Percentiles rank a stretch among this genome's conserved stretches.
Evolutionary conservation across 768 basidiomycete genomes (phyloP).

Genomic region (Suillus spraguei): DNA sequence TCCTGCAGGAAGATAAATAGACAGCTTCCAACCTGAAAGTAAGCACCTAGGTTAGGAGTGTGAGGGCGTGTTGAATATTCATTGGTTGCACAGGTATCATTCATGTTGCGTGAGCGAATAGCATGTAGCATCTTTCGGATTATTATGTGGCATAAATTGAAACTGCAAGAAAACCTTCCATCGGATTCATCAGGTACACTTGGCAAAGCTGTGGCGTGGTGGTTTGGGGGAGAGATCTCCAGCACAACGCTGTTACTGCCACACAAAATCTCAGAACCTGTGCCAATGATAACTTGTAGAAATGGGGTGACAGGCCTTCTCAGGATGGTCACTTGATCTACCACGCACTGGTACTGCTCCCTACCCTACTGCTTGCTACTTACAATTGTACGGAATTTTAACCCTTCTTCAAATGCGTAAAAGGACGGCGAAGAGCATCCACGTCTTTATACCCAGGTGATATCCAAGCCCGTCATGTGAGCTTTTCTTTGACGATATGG

Average conservation of each 20-base stretch:
- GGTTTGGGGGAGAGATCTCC: background rate
- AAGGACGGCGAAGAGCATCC: background rate
- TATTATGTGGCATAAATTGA: background rate
- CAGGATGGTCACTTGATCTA: background rate
- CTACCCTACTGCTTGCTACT: background rate
- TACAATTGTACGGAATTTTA: background rate
- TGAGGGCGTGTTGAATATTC: background rate
- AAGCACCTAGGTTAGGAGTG: background rate
- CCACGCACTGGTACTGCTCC: background rate
- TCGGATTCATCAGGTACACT: background rate
- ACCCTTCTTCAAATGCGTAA: background rate
- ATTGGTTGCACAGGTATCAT: background rate
- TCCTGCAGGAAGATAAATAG: background rate
- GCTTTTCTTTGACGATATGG: background rate
- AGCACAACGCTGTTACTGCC: background rate
- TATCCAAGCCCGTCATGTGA: background rate
- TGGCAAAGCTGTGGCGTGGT: background rate
- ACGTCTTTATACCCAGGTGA: background rate
- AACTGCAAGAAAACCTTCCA: background rate
- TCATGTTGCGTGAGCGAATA: background rate
- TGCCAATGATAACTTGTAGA: slow-evolving; percentile 2
- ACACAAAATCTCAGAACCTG: background rate
- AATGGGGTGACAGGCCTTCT: slow-evolving; percentile 7
- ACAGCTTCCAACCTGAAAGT: background rate
- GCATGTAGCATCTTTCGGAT: background rate